phyloP scores from a whole-genome alignment of 108 stramenopile species.

The Conticribra weissflogii region DNA sequence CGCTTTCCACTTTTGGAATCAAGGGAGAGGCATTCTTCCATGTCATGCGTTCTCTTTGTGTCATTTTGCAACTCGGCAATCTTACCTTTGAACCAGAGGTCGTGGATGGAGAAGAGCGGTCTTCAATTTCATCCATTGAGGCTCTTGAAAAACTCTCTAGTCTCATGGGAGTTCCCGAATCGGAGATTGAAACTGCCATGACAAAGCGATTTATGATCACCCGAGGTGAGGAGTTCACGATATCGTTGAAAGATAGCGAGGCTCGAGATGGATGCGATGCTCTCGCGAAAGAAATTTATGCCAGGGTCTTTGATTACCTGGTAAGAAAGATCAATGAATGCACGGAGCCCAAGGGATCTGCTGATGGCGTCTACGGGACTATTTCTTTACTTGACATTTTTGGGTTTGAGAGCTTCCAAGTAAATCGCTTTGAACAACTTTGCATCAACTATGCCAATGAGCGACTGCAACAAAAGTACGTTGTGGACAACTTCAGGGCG shows the following conservation, averaged over 20 bases:
- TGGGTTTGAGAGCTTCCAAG: conserved; percentile 94
- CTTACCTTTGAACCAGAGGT: conserved; percentile 77
- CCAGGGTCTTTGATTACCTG: conserved; percentile 90
- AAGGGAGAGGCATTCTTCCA: conserved; percentile 57
- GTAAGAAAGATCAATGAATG: conserved; percentile 92
- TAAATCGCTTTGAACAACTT: conserved; percentile 85
- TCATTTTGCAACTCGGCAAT: conserved; percentile 91
- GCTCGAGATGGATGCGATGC: conserved; percentile 93
- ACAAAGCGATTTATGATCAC: conserved; percentile 79
- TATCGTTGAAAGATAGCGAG: conserved; percentile 70
- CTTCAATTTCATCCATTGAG: conserved; percentile 53
- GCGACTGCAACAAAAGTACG: conserved; percentile 93
- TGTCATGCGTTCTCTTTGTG: conserved; percentile 78
- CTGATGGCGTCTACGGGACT: conserved; percentile 53
- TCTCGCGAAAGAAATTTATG: conserved; percentile 96
- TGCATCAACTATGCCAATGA: conserved; percentile 98
- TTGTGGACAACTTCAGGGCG: conserved; percentile 67
- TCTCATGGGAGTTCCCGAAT: conserved; percentile 72
- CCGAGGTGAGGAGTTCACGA: conserved; percentile 76
- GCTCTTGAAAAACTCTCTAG: conserved; percentile 68
- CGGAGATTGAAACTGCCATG: conserved; percentile 68
- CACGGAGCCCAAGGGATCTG: conserved; percentile 73
- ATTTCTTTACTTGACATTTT: conserved; percentile 94
- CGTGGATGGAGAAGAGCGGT: conserved; percentile 65
- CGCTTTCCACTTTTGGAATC: conserved; percentile 74